Base-by-base conservation (phyloP, 2,329 filamentous ascomycete species). In the Hymenoscyphus fraxineus region DNA sequence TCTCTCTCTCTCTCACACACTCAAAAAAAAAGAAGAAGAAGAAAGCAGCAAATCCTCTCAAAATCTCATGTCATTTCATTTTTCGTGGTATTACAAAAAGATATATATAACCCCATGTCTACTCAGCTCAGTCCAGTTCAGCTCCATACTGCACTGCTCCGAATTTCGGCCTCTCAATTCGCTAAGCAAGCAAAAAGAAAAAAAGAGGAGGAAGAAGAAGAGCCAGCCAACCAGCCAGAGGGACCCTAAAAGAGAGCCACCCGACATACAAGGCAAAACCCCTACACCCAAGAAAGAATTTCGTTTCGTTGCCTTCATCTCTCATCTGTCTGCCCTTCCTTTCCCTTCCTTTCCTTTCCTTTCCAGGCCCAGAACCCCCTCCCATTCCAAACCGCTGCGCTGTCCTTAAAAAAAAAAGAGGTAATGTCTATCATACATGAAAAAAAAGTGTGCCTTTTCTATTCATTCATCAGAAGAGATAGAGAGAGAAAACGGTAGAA, bases 371-470 rank as follows among this genome's bases (percentile, higher is more conserved):
- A 35, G 35, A 35, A 35, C 9, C 9, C 4, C 35, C 2, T 3
- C n/a, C 44, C 44, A 51, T 10, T 9, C 44, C 22, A 51, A n/a
- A n/a, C 5, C 44, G 19, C 44, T 22, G 22, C 44, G 19, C n/a
- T n/a, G n/a, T n/a, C 44, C n/a, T 51, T 19, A 13, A 22, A 22
- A 35, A 10, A 35, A 10, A 22, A 22, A 35, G 35, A 35, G 44
- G 44, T 51, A 51, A 27, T 51, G 64, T 69, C 65, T 73, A 73
- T 73, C 67, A 70, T 73, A 71, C 72, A 73, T 62, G 39, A 69
- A 65, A 64, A 69, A 68, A 70, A 70, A 66, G 63, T 10, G 16
- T 31, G n/a, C 13, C 19, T 57, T 15, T 63, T 51, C 44, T 51
- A 51, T n/a, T 51, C n/a, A 19, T 51, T 51, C 44, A 19, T 7